Percentiles rank a stretch among this genome's conserved stretches.
Conservation (phyloP, 805 yeast species). For the Saccharomycopsis lassenensis region DNA sequence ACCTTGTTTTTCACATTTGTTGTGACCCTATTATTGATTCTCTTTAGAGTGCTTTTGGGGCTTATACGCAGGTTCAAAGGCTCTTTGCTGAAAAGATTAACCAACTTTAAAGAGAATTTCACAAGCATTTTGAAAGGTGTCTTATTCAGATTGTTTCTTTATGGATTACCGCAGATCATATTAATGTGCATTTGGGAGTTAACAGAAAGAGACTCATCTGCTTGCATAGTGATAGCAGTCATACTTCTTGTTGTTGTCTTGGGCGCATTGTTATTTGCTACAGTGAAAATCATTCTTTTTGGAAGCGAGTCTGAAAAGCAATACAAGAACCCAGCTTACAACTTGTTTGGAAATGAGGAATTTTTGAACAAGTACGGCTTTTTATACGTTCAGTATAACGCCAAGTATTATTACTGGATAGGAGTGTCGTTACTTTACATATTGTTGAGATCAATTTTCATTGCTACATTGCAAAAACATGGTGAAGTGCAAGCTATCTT, state of each 20-base stretch:
- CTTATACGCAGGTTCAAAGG: constrained; percentile 45
- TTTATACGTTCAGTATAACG: constrained; percentile 82
- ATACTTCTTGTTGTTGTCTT: constrained; percentile 49
- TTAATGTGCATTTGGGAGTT: constrained; percentile 85
- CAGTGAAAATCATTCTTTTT: not conserved
- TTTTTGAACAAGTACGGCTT: constrained; percentile 77
- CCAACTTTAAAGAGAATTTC: constrained; percentile 77
- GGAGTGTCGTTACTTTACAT: constrained; percentile 52
- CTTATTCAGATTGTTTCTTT: constrained; percentile 66
- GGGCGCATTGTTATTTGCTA: constrained; percentile 40
- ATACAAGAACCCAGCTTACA: constrained; percentile 38
- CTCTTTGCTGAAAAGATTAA: constrained; percentile 54
- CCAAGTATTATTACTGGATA: constrained; percentile 79
- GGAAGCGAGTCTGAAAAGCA: not conserved
- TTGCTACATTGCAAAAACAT: constrained; percentile 70
- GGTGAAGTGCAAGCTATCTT: constrained; percentile 79
- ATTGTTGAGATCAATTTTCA: constrained; percentile 65
- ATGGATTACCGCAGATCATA: constrained; percentile 82
- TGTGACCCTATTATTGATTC: constrained; percentile 41
- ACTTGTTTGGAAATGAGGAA: constrained; percentile 75
- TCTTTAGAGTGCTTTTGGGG: constrained; percentile 63
- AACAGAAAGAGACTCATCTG: constrained; percentile 72
- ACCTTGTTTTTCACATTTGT: constrained; percentile 67
- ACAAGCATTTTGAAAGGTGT: constrained; percentile 78
- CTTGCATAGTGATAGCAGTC: constrained; percentile 69